Percentiles rank a stretch among this genome's conserved stretches.
Conservation (phyloP, 78 protist species). For the Dictyostelium purpureum region DNA sequence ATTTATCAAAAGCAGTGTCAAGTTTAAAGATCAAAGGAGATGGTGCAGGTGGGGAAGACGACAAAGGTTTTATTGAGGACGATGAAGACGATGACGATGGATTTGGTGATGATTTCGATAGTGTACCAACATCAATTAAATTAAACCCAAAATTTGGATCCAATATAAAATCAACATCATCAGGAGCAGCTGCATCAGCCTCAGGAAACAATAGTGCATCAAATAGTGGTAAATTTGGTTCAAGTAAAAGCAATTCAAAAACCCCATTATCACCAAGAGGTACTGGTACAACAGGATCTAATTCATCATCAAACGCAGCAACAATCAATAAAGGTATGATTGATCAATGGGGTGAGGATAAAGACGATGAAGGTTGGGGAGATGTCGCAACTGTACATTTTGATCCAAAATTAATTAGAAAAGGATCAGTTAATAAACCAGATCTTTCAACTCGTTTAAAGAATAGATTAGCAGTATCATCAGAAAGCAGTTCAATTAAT, state of each 20-base stretch:
- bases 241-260: neutral
- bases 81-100: conserved; percentile 55
- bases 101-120: neutral
- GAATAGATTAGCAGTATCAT: conserved; percentile 12
- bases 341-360: conserved; percentile 77
- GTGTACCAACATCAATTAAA: conserved; percentile 57
- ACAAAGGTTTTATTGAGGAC: neutral
- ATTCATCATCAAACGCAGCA: neutral
- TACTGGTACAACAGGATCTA: neutral
- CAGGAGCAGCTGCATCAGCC: neutral
- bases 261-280: neutral
- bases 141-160: conserved; percentile 24
- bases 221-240: neutral
- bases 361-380: conserved; percentile 68
- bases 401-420: conserved; percentile 45
- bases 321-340: neutral
- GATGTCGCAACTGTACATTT: conserved; percentile 69
- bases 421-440: conserved; percentile 67
- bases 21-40: neutral
- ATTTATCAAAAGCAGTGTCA: conserved; percentile 30
- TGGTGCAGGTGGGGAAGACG: neutral
- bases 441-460: conserved; percentile 44
- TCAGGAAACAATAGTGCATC: neutral
- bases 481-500: neutral
- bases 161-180: neutral